Percentiles rank a stretch among this genome's conserved stretches.
These are phyloP conservation scores for Nakazawaea sp. DNA, from an alignment of 805 yeast genomes.

Conservation along the genomic window DNA sequence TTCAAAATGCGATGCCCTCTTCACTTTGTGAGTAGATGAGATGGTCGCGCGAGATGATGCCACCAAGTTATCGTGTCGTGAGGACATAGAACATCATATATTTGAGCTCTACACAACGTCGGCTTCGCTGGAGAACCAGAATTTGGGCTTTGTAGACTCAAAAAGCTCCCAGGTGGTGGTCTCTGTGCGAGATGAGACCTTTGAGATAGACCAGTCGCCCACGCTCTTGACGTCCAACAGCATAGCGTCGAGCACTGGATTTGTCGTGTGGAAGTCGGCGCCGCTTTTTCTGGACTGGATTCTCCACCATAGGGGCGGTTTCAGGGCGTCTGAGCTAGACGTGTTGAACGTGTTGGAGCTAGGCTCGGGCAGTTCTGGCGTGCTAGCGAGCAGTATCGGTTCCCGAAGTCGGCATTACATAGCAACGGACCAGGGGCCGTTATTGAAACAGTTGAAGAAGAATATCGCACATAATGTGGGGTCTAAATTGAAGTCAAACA, in stretches of 20 bases:
- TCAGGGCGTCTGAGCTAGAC: slow-evolving; percentile 11
- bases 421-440: slow-evolving; percentile 53
- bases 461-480: slow-evolving; percentile 37
- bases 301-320: slow-evolving; percentile 23
- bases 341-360: slow-evolving; percentile 39
- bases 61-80: background rate
- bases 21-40: no score
- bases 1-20: no score
- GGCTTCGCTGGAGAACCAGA: slow-evolving; percentile 2
- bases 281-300: slow-evolving; percentile 49
- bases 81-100: slow-evolving; percentile 19
- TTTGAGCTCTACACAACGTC: slow-evolving; percentile 18
- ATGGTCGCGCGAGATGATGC: background rate
- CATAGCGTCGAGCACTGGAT: slow-evolving; percentile 50
- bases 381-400: slow-evolving; percentile 35
- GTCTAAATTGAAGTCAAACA: slow-evolving; percentile 17
- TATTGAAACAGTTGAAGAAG: slow-evolving; percentile 39
- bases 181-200: slow-evolving; percentile 15
- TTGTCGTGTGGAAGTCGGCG: slow-evolving; percentile 52
- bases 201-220: slow-evolving; percentile 25
- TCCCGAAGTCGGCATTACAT: slow-evolving; percentile 30
- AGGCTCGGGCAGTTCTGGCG: slow-evolving; percentile 57
- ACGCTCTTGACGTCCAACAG: slow-evolving; percentile 25
- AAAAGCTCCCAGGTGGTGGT: slow-evolving; percentile 7
- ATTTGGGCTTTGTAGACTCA: slow-evolving; percentile 18